phyloP scores from a whole-genome alignment of 768 basidiomycete genomes.

The Termitomyces sp. region DNA sequence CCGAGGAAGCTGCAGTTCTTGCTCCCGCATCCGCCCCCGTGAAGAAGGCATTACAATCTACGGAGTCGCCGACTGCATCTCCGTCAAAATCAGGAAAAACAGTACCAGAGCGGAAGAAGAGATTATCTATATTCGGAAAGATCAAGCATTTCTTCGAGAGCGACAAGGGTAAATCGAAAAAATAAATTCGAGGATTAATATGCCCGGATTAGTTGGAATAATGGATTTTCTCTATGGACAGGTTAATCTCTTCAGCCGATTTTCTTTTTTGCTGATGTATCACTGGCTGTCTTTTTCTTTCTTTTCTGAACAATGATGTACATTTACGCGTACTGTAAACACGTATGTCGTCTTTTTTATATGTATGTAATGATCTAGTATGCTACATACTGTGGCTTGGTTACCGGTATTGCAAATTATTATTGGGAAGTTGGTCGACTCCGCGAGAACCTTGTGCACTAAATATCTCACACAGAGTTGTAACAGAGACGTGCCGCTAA shows the following conservation, averaged over 20 bases:
- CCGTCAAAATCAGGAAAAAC: conserved; percentile 30
- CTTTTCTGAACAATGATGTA: background rate
- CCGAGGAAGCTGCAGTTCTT: background rate
- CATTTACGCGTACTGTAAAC: background rate
- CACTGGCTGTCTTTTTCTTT: background rate
- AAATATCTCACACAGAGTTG: no score
- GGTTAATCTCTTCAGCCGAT: background rate
- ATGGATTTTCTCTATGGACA: background rate
- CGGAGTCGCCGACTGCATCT: conserved; percentile 14
- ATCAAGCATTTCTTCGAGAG: conserved; percentile 44
- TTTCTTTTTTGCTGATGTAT: background rate
- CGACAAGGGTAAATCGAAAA: conserved; percentile 38
- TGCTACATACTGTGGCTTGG: background rate
- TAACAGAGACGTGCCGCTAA: no score
- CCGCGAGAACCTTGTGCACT: background rate
- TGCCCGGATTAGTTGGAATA: background rate
- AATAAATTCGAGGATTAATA: background rate
- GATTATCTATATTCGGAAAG: conserved; percentile 47
- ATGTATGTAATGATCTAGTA: background rate
- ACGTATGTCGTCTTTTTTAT: background rate
- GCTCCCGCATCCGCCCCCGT: conserved; percentile 3
- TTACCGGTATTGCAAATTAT: background rate
- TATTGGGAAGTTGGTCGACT: background rate
- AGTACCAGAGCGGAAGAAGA: conserved; percentile 40
- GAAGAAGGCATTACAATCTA: conserved; percentile 21